phyloP scores from a whole-genome alignment of 176 grass and related monocot species.

The Eleusine coracana region DNA sequence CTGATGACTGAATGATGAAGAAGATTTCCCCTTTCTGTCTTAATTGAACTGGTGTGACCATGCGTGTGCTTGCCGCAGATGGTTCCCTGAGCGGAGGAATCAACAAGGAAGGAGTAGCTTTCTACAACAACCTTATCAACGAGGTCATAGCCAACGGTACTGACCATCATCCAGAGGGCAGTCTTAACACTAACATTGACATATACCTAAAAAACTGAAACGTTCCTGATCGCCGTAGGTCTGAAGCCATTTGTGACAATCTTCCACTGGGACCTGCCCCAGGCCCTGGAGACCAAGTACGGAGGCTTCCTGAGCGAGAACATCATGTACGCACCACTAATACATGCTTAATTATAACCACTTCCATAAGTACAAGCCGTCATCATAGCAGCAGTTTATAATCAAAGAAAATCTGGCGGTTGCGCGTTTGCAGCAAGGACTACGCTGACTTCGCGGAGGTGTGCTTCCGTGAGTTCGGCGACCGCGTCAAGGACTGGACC shows the following conservation, averaged over 20 bases:
- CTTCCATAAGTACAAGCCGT: neutral
- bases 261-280: conserved; percentile 81
- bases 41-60: neutral
- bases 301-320: conserved; percentile 64
- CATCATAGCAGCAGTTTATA: too few relatives aligned
- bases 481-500: conserved; percentile 74
- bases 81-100: conserved; percentile 66
- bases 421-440: conserved; percentile 52
- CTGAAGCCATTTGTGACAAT: conserved; percentile 67
- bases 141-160: conserved; percentile 64
- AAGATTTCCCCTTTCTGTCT: neutral
- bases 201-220: too few relatives aligned
- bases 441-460: conserved; percentile 56
- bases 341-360: neutral
- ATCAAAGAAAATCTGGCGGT: too few relatives aligned
- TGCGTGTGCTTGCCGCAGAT: conserved; percentile 36
- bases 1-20: neutral
- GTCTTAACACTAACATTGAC: neutral
- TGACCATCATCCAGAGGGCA: neutral
- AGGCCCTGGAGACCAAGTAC: conserved; percentile 68
- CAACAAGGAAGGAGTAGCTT: conserved; percentile 61
- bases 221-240: conserved; percentile 30
- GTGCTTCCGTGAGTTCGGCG: conserved; percentile 76
- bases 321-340: conserved; percentile 47
- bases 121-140: conserved; percentile 77